phyloP scores from a whole-genome alignment of 495 filamentous ascomycete species.

The Lasiosphaeris hirsuta region DNA sequence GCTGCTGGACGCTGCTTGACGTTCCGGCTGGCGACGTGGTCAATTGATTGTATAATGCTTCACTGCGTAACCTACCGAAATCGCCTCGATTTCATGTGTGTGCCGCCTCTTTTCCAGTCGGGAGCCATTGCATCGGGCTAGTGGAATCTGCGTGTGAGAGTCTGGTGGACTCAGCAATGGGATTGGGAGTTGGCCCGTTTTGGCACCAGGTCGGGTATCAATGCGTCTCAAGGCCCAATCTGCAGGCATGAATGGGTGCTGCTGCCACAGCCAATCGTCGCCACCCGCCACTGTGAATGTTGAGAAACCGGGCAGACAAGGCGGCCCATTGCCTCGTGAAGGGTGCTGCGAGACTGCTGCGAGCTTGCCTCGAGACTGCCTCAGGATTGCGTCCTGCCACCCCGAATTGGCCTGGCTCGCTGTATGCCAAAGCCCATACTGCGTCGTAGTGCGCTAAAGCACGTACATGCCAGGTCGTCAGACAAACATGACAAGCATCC shows the following conservation, averaged over 20 bases:
- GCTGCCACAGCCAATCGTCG: constrained; percentile 25
- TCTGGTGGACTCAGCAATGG: constrained; percentile 10
- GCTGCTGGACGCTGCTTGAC: background rate
- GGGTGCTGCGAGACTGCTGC: no score
- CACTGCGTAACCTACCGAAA: constrained; percentile 15
- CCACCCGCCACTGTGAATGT: background rate
- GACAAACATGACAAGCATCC: constrained; percentile 3
- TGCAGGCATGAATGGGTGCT: constrained; percentile 8
- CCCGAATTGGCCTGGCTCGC: background rate
- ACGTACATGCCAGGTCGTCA: background rate
- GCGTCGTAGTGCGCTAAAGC: background rate
- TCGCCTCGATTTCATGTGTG: constrained; percentile 3
- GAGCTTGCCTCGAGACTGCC: no score
- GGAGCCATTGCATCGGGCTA: constrained; percentile 16
- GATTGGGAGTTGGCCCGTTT: constrained; percentile 18
- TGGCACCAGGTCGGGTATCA: constrained; percentile 33
- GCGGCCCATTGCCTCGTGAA: no score
- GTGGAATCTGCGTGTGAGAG: constrained; percentile 10
- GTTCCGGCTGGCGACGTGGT: constrained; percentile 8
- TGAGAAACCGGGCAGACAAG: no score
- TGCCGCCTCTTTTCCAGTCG: background rate
- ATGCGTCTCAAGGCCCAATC: constrained; percentile 34
- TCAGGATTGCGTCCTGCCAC: background rate
- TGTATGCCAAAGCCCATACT: background rate
- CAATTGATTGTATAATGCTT: background rate